Base-by-base conservation (phyloP, 352 stramenopile species). In the Globisporangium acanthophoron region DNA sequence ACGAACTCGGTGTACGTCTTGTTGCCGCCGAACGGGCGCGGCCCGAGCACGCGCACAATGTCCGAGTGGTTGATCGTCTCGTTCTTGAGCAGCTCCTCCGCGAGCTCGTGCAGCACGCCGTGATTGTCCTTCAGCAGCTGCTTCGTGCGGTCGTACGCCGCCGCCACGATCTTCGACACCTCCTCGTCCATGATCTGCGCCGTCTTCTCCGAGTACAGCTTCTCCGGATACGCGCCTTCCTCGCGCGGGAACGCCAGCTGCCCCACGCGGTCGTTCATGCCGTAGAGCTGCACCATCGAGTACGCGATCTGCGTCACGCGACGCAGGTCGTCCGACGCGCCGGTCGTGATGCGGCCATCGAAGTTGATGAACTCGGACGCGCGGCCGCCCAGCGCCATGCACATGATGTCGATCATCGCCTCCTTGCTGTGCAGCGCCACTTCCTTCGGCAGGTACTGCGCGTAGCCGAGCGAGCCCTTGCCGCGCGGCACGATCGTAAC, bases 31-130 rank as follows among this genome's bases (percentile, higher is more conserved):
- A 98, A 99, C 41, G 96, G 96, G 58, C 97, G 88, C 13, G 85
- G 76, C 13, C 97, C 97, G 65, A 99, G 90, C 49, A 98, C 76
- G 46, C 96, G 84, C 48, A 98, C 82, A 52, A 99, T 97, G 76
- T 99, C 96, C 65, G 97, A 92, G 77, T 99, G 96, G 62, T 97
- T 99, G 66, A 99, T 99, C n/a, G 97, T 99, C 84, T 99, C 96
- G 66, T 98, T 98, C 66, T 98, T 90, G 27, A 99, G 82, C 48
- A 99, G 74, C 54, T 98, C 76, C 58, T 99, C 87, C 0, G 97
- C 97, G 41, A 99, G 77, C 41, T 94, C 77, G 64, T 96, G 76
- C 20, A 99, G 78, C 61, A 97, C 76, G 21, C 72, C 67, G 61
- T 99, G 96, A 69, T 98, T 98, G 13, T 98, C 87, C n/a, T 67